Evolutionary conservation across 768 basidiomycete genomes (phyloP).

Genomic region (Collybia sp.): DNA sequence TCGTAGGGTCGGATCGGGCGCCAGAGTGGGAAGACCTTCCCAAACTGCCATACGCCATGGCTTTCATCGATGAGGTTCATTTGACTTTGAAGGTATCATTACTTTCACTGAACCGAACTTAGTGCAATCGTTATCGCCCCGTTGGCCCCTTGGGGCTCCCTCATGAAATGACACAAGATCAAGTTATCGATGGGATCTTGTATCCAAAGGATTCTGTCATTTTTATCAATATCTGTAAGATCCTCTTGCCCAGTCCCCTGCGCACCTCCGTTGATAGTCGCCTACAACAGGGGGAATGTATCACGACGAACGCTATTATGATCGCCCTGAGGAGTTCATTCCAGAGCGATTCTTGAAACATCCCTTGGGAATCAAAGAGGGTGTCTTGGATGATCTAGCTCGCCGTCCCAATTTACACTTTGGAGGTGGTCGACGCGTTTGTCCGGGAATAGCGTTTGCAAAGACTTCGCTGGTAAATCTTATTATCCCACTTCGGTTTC

Average conservation of each 20-base stretch:
- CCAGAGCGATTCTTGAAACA: slow-evolving; percentile 19
- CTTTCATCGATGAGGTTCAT: slow-evolving; percentile 12
- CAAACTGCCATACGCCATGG: slow-evolving; percentile 18
- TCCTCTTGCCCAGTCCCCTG: neutral
- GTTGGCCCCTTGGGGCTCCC: slow-evolving; percentile 3
- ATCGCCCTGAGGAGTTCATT: slow-evolving; percentile 15
- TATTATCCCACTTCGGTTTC: neutral
- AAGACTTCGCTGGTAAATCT: slow-evolving; percentile 11
- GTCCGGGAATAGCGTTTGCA: slow-evolving; percentile 18
- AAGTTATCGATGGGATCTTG: slow-evolving; percentile 8
- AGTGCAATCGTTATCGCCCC: slow-evolving; percentile 1
- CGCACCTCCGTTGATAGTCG: neutral
- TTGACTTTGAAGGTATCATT: neutral
- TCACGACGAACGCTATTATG: slow-evolving; percentile 17
- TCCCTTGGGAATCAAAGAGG: slow-evolving; percentile 10
- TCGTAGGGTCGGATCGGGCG: slow-evolving; percentile 17
- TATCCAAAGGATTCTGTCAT: slow-evolving; percentile 17
- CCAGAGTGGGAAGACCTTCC: slow-evolving; percentile 14
- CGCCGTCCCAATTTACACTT: slow-evolving; percentile 13
- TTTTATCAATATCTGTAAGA: slow-evolving; percentile 20
- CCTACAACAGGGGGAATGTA: slow-evolving; percentile 15
- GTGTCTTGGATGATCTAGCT: slow-evolving; percentile 12
- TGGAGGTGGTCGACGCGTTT: slow-evolving; percentile 15
- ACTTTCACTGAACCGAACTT: neutral
- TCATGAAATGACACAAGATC: slow-evolving; percentile 1